Evolutionary conservation across 352 stramenopile genomes (phyloP).

Genomic region (Globisporangium spinosum): DNA sequence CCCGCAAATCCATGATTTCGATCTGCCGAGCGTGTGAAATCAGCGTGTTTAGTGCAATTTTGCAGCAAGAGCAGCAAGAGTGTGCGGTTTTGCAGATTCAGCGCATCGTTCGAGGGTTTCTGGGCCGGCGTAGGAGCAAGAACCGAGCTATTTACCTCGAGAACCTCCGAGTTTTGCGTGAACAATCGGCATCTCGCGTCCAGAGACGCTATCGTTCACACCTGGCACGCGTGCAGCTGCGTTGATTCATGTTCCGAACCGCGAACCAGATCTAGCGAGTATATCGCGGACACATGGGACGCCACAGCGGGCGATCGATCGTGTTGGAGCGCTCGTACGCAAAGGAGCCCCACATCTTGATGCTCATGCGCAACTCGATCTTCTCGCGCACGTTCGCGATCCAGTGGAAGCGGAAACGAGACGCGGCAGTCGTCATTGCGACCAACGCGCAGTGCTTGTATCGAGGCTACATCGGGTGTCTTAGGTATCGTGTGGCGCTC

Average conservation of each 20-base stretch:
- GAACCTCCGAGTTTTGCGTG: constrained; percentile 22
- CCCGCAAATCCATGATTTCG: constrained; percentile 17
- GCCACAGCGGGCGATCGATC: constrained; percentile 26
- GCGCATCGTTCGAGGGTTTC: constrained; percentile 34
- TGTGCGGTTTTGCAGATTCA: constrained; percentile 35
- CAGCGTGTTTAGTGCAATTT: constrained; percentile 21
- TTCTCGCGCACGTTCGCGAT: constrained; percentile 52
- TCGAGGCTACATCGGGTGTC: constrained; percentile 49
- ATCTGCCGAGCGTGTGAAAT: constrained; percentile 19
- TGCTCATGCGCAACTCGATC: constrained; percentile 43
- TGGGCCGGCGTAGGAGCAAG: constrained; percentile 31
- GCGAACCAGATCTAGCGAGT: constrained; percentile 49
- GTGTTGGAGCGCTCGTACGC: constrained; percentile 46
- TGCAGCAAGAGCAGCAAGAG: constrained; percentile 10
- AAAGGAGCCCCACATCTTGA: constrained; percentile 37
- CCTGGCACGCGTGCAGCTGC: constrained; percentile 40
- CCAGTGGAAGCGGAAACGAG: constrained; percentile 55
- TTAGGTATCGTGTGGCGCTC: constrained; percentile 27
- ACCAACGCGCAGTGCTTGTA: constrained; percentile 34
- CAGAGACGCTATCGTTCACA: constrained; percentile 54
- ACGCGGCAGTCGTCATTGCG: constrained; percentile 41
- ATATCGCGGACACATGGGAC: constrained; percentile 46
- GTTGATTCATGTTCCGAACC: constrained; percentile 31
- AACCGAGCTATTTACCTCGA: constrained; percentile 20
- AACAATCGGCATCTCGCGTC: constrained; percentile 33